Conservation (phyloP, 768 basidiomycete genomes). For the Termitomyces heimii region DNA sequence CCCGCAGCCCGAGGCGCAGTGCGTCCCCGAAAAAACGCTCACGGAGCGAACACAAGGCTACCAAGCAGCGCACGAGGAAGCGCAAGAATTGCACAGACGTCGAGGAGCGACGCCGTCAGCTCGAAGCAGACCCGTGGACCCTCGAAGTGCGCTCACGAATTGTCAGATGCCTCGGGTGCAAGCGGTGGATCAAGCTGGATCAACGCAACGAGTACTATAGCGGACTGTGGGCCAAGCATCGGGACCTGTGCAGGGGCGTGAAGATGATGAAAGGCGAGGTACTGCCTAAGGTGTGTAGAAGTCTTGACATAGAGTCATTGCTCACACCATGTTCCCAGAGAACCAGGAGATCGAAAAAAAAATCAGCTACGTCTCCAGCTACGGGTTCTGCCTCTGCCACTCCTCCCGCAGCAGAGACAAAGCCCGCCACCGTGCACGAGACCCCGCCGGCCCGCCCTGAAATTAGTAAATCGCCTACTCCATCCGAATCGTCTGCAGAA, state of each 20-base stretch:
- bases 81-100: slow-evolving; percentile 8
- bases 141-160: not conserved
- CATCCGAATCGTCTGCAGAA: not conserved
- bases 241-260: slow-evolving; percentile 3
- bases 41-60: not conserved
- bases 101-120: slow-evolving; percentile 1
- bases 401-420: not conserved
- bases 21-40: not conserved
- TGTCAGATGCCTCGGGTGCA: slow-evolving; percentile 5
- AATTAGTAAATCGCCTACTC: not conserved
- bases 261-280: slow-evolving; percentile 6
- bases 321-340: not conserved
- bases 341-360: slow-evolving; percentile 1
- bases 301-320: not conserved
- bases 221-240: slow-evolving; percentile 8
- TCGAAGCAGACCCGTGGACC: slow-evolving; percentile 8
- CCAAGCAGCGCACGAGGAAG: not conserved
- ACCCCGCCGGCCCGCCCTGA: not conserved
- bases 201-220: slow-evolving; percentile 5
- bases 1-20: not conserved
- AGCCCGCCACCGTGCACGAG: not conserved
- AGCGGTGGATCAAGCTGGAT: slow-evolving; percentile 6
- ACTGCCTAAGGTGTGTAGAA: not conserved
- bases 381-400: not conserved
- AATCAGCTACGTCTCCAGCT: too few species aligned